These are phyloP conservation scores for Lecanicillium sp. DNA, from an alignment of 2,329 filamentous ascomycete genomes.

Conservation along the genomic window DNA sequence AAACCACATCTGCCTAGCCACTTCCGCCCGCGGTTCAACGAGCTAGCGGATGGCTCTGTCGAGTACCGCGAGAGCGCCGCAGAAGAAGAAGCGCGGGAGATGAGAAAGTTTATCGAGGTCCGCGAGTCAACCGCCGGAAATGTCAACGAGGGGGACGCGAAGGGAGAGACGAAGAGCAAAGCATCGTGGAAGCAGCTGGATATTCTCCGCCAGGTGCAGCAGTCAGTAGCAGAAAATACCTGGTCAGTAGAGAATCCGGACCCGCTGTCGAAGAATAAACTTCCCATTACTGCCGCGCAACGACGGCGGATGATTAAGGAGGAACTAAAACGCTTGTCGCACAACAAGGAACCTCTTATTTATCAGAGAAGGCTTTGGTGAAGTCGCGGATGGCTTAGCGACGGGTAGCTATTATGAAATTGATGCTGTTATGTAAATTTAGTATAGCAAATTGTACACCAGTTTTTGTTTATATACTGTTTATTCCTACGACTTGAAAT, in stretches of 20 bases:
- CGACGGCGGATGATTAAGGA: slow-evolving; percentile 51
- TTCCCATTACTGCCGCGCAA: slow-evolving; percentile 44
- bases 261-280: slow-evolving; percentile 28
- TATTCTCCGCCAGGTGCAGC: slow-evolving; percentile 23
- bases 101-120: slow-evolving; percentile 11
- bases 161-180: slow-evolving; percentile 11
- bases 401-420: no score
- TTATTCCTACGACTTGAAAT: no score
- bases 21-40: slow-evolving; percentile 36
- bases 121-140: slow-evolving; percentile 24
- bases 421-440: no score
- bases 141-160: slow-evolving; percentile 13
- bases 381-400: not conserved
- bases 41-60: slow-evolving; percentile 38
- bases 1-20: slow-evolving; percentile 43
- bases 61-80: slow-evolving; percentile 30
- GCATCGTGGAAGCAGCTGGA: slow-evolving; percentile 19
- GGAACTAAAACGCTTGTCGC: slow-evolving; percentile 42
- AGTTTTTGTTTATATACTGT: no score
- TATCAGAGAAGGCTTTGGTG: slow-evolving; percentile 51
- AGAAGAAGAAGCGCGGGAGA: slow-evolving; percentile 16
- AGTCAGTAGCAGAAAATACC: slow-evolving; percentile 23
- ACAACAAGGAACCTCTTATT: slow-evolving; percentile 36
- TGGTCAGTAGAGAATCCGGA: slow-evolving; percentile 27
- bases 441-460: no score